Conservation (phyloP, 1,139 yeast genomes). For the Candida sp. region DNA sequence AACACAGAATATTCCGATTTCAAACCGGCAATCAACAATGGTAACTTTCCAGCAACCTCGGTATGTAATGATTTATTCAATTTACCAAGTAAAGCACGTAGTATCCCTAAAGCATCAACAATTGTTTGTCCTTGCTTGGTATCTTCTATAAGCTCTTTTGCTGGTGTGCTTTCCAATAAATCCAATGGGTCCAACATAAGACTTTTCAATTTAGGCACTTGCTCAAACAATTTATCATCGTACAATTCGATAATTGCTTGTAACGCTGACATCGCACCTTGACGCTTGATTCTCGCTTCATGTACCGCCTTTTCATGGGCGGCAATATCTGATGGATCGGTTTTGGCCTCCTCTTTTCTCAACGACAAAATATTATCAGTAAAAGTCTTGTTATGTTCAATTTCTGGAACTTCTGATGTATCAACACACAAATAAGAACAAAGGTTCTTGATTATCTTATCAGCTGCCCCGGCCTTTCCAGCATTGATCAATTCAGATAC, state of each 20-base stretch:
- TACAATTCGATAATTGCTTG: slow-evolving; percentile 52
- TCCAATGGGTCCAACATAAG: slow-evolving; percentile 67
- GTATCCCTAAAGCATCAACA: slow-evolving; percentile 82
- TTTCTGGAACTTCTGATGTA: slow-evolving; percentile 94
- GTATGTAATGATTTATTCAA: slow-evolving; percentile 48
- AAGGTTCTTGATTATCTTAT: slow-evolving; percentile 83
- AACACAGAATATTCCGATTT: slow-evolving; percentile 73
- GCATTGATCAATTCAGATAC: slow-evolving; percentile 53
- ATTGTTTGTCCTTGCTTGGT: slow-evolving; percentile 70
- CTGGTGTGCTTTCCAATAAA: slow-evolving; percentile 19
- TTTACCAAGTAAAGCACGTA: slow-evolving; percentile 70
- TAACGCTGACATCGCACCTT: slow-evolving; percentile 77
- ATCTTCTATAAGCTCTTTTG: slow-evolving; percentile 38
- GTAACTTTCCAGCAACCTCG: slow-evolving; percentile 45
- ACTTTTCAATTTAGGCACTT: slow-evolving; percentile 66
- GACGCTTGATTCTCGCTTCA: slow-evolving; percentile 75
- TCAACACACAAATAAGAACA: slow-evolving; percentile 96
- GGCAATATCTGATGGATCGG: slow-evolving; percentile 65
- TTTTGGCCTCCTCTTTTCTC: slow-evolving; percentile 72
- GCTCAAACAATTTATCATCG: slow-evolving; percentile 50
- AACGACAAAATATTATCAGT: slow-evolving; percentile 67
- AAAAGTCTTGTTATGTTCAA: slow-evolving; percentile 59
- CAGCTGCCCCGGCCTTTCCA: slow-evolving; percentile 72
- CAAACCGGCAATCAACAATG: slow-evolving; percentile 58
- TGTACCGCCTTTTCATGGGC: slow-evolving; percentile 62